These are phyloP conservation scores for Suhomyces faveliae DNA, from an alignment of 805 yeast species.

Conservation along the genomic window DNA sequence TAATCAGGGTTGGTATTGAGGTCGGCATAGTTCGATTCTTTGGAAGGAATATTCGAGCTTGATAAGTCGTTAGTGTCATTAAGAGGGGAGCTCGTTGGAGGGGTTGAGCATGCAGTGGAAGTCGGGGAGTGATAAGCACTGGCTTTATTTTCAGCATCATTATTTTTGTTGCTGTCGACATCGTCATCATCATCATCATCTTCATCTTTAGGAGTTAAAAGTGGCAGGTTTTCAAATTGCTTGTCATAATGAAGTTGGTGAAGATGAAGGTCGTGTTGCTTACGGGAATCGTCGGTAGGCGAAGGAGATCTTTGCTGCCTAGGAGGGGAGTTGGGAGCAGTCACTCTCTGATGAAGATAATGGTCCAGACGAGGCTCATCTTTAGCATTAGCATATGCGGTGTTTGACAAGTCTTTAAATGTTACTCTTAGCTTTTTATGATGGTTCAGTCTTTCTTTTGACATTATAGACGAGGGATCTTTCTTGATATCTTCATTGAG, in stretches of 20 bases:
- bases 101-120: conserved; percentile 9
- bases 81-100: conserved; percentile 9
- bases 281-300: conserved; percentile 23
- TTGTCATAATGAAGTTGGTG: conserved; percentile 14
- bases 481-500: conserved; percentile 36
- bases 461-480: conserved; percentile 16
- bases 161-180: conserved; percentile 3
- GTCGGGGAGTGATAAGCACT: not conserved
- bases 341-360: conserved; percentile 4
- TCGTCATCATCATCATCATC: conserved; percentile 32
- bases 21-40: conserved; percentile 4
- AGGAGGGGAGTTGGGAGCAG: conserved; percentile 13
- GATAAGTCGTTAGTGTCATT: conserved; percentile 6
- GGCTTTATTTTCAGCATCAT: not conserved
- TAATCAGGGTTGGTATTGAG: conserved; percentile 36
- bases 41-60: not conserved
- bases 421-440: conserved; percentile 24
- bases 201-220: conserved; percentile 44
- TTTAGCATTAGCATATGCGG: conserved; percentile 5
- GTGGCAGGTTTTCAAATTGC: conserved; percentile 32
- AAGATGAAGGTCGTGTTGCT: conserved; percentile 15
- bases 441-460: conserved; percentile 12
- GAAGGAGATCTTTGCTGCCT: conserved; percentile 26
- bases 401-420: conserved; percentile 8
- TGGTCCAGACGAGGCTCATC: conserved; percentile 7